A percentile compares a stretch with the other conserved stretches of the same genome.
These are phyloP conservation scores for Trichoderma harzianum DNA, from an alignment of 2,329 filamentous ascomycete species.

Conservation along the genomic window DNA sequence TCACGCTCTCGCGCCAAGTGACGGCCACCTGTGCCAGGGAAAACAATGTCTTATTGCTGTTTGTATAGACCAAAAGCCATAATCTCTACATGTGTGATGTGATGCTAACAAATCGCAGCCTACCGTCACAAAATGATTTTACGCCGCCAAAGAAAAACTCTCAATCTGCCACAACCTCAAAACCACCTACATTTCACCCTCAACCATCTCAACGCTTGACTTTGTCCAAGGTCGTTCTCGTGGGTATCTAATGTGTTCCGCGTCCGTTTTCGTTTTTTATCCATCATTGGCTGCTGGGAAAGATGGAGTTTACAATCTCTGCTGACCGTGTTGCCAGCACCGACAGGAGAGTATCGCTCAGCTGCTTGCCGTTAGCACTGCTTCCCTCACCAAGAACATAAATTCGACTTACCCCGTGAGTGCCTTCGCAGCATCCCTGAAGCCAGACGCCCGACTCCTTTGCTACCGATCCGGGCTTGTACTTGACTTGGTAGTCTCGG, in stretches of 20 bases:
- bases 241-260: constrained; percentile 4
- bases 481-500: constrained; percentile 75
- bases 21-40: neutral
- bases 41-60: neutral
- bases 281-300: constrained; percentile 35
- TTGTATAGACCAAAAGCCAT: neutral
- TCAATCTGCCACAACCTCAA: neutral
- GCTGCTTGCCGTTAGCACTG: constrained; percentile 37
- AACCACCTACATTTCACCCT: neutral
- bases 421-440: constrained; percentile 89
- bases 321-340: constrained; percentile 72
- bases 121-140: neutral
- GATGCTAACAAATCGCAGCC: neutral
- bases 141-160: neutral
- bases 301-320: constrained; percentile 74
- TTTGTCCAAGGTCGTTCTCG: neutral
- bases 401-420: constrained; percentile 72
- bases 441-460: constrained; percentile 78
- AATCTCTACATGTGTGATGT: neutral
- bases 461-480: constrained; percentile 65
- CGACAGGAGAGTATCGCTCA: constrained; percentile 79
- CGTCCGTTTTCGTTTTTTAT: neutral
- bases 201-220: neutral
- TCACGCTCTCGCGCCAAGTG: neutral
- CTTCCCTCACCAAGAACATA: neutral